Conservation (phyloP, 108 stramenopile species). For the Cyclotella sp. region DNA sequence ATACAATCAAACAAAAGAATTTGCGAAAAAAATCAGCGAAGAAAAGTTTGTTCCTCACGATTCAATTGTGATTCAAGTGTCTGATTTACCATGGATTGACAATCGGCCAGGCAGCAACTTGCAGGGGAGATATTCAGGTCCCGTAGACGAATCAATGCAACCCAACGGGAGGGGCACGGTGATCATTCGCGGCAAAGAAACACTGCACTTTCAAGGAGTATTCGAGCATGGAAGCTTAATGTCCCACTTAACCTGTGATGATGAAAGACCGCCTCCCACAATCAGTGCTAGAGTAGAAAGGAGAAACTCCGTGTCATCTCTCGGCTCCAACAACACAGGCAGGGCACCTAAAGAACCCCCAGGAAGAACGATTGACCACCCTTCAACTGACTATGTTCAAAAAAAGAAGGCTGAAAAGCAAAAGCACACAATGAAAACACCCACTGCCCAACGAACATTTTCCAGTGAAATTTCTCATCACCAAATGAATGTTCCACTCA, state of each 20-base stretch:
- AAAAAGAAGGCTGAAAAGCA: too few relatives aligned
- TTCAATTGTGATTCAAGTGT: background rate
- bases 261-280: background rate
- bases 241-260: background rate
- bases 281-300: background rate
- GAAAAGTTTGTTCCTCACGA: background rate
- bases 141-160: constrained; percentile 20
- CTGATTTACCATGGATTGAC: constrained; percentile 22
- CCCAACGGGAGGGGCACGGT: constrained; percentile 19
- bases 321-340: too few relatives aligned
- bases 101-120: background rate
- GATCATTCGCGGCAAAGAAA: constrained; percentile 10
- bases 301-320: background rate
- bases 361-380: too few relatives aligned
- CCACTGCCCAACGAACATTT: too few relatives aligned
- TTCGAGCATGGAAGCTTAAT: constrained; percentile 13
- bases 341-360: too few relatives aligned
- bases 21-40: background rate
- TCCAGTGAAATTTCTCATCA: too few relatives aligned
- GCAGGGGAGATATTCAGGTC: constrained; percentile 20
- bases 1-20: background rate
- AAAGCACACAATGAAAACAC: too few relatives aligned
- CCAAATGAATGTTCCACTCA: too few relatives aligned
- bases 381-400: too few relatives aligned
- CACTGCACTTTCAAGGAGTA: constrained; percentile 11